Evolutionary conservation across 306 rosid species (phyloP).

Genomic region (Hippophae gyantsensis): DNA sequence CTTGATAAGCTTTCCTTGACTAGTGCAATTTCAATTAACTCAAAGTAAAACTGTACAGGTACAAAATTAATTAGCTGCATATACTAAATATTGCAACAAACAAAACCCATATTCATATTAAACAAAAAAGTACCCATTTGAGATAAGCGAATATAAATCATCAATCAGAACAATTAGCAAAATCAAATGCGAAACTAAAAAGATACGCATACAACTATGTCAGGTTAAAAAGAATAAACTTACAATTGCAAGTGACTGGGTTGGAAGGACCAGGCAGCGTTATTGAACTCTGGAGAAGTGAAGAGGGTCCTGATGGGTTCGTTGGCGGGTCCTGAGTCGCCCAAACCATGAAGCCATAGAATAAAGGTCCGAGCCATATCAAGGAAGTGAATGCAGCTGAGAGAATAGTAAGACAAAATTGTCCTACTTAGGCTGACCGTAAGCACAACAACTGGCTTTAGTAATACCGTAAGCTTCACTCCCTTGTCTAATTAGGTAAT

Average conservation of each 20-base stretch:
- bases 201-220: too few species aligned
- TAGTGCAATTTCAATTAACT: too few species aligned
- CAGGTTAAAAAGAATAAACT: conserved; percentile 1
- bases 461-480: conserved; percentile 26
- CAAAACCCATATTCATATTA: too few species aligned
- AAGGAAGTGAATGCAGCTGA: too few species aligned
- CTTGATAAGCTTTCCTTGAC: too few species aligned
- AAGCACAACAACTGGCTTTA: conserved; percentile 23
- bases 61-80: neutral
- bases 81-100: too few species aligned
- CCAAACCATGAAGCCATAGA: too few species aligned
- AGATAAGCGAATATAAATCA: neutral
- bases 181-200: neutral
- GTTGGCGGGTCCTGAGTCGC: neutral
- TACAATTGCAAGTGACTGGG: conserved; percentile 82
- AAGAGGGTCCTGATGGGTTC: conserved; percentile 20
- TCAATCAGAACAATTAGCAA: neutral
- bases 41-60: too few species aligned
- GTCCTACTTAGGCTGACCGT: conserved; percentile 20
- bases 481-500: neutral
- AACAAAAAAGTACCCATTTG: neutral
- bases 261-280: conserved; percentile 52
- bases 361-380: too few species aligned
- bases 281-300: conserved; percentile 58
- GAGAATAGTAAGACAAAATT: too few species aligned